Evolutionary conservation across 2,329 filamentous ascomycete species (phyloP).

Genomic region (Claviceps capensis): DNA sequence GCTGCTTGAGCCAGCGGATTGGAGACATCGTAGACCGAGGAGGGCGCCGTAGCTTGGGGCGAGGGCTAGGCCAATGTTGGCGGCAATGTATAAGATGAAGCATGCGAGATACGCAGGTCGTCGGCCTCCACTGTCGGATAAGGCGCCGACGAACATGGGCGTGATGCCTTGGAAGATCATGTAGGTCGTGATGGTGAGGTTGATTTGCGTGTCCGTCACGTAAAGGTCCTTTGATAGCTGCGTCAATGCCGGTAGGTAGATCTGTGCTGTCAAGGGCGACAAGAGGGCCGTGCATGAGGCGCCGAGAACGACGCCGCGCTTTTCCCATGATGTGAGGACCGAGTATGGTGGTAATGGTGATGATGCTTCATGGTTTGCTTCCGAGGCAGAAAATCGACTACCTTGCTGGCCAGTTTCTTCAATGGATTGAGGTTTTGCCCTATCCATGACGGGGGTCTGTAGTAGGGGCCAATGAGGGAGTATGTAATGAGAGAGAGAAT

Average conservation of each 20-base stretch:
- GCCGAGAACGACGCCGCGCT: slow-evolving; percentile 26
- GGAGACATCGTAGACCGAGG: slow-evolving; percentile 39
- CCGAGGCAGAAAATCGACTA: neutral
- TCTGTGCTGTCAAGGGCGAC: slow-evolving; percentile 33
- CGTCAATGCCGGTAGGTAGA: slow-evolving; percentile 41
- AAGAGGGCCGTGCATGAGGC: slow-evolving; percentile 27
- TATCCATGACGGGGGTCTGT: neutral
- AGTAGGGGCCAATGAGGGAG: no score
- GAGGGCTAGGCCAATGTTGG: slow-evolving; percentile 39
- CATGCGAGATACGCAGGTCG: slow-evolving; percentile 39
- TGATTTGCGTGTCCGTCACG: slow-evolving; percentile 28
- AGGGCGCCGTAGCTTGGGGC: slow-evolving; percentile 35
- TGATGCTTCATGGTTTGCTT: neutral
- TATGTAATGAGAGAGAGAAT: no score
- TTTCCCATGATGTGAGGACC: slow-evolving; percentile 25
- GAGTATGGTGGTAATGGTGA: slow-evolving; percentile 18
- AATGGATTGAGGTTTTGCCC: neutral
- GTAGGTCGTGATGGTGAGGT: slow-evolving; percentile 40
- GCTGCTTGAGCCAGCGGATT: slow-evolving; percentile 43
- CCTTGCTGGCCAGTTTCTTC: neutral
- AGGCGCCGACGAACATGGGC: slow-evolving; percentile 40
- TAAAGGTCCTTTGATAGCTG: slow-evolving; percentile 32
- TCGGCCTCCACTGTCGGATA: slow-evolving; percentile 40
- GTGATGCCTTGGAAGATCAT: slow-evolving; percentile 48
- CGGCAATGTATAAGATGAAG: slow-evolving; percentile 38